These are phyloP conservation scores for Nicotiana otophora DNA, from an alignment of 257 asterid genomes.

Conservation along the genomic window DNA sequence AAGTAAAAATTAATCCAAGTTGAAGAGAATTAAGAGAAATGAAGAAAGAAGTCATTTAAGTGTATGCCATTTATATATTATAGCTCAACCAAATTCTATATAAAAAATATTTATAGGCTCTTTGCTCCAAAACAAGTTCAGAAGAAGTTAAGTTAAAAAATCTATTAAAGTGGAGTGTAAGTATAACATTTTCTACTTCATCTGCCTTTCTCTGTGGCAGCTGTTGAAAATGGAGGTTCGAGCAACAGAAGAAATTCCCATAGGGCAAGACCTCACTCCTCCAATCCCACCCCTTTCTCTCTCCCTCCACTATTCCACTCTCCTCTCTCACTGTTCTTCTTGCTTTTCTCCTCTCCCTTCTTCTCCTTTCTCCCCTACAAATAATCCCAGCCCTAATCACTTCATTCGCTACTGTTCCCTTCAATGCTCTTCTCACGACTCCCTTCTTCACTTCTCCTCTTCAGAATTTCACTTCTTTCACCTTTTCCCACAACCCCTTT, in stretches of 20 bases:
- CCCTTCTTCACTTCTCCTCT: constrained; percentile 50
- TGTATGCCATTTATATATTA: too few relatives aligned
- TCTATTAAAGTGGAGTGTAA: too few relatives aligned
- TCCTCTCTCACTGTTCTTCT: constrained; percentile 62
- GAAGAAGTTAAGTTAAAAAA: too few relatives aligned
- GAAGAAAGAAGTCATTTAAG: too few relatives aligned
- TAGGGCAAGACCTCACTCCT: constrained; percentile 60
- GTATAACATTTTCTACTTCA: not conserved
- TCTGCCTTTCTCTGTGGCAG: not conserved
- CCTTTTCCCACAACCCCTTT: constrained; percentile 30
- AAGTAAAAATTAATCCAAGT: too few relatives aligned
- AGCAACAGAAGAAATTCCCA: constrained; percentile 34
- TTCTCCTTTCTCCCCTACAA: constrained; percentile 10
- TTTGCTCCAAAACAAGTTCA: too few relatives aligned
- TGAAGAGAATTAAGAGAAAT: too few relatives aligned
- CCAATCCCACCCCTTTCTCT: constrained; percentile 57
- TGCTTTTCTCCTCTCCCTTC: constrained; percentile 49
- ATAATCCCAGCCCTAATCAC: constrained; percentile 19
- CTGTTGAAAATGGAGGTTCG: constrained; percentile 43
- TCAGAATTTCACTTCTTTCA: constrained; percentile 36
- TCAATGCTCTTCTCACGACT: constrained; percentile 54
- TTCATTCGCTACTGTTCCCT: constrained; percentile 58
- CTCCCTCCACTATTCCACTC: constrained; percentile 52
- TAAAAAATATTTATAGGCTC: too few relatives aligned
- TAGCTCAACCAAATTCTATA: too few relatives aligned